phyloP scores from a whole-genome alignment of 768 basidiomycete species.

The Suillus subluteus region DNA sequence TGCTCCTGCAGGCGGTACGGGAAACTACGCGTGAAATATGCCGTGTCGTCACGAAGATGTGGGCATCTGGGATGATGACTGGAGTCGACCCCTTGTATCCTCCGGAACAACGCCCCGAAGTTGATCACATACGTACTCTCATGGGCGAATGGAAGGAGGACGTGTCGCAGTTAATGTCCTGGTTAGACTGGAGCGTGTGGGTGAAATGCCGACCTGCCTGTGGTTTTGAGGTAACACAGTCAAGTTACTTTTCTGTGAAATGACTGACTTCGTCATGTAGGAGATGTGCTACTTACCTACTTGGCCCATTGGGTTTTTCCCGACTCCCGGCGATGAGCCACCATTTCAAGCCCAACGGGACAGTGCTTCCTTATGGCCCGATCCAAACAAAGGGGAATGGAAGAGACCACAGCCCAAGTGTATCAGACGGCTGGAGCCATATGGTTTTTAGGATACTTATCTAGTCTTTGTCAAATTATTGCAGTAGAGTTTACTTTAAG shows the following conservation, averaged over 20 bases:
- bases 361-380: neutral
- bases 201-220: constrained; percentile 23
- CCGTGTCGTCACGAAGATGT: constrained; percentile 22
- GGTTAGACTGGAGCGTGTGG: constrained; percentile 29
- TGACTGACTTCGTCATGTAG: constrained; percentile 14
- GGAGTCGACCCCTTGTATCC: constrained; percentile 12
- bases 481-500: constrained; percentile 10
- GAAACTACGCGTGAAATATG: constrained; percentile 25
- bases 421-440: constrained; percentile 19
- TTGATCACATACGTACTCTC: constrained; percentile 6
- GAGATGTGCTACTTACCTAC: constrained; percentile 33
- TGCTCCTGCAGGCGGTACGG: constrained; percentile 18
- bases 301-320: constrained; percentile 25
- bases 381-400: constrained; percentile 19
- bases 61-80: constrained; percentile 19
- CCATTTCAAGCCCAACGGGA: neutral
- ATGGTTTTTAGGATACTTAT: neutral
- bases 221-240: constrained; percentile 12
- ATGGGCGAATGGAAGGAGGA: constrained; percentile 17
- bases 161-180: constrained; percentile 17
- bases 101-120: constrained; percentile 3
- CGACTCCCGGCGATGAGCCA: no score
- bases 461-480: no score
- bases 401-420: constrained; percentile 29
- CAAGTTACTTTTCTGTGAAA: neutral